Evolutionary conservation across 2,329 filamentous ascomycete genomes (phyloP).

Genomic region (Fusarium armeniacum): DNA sequence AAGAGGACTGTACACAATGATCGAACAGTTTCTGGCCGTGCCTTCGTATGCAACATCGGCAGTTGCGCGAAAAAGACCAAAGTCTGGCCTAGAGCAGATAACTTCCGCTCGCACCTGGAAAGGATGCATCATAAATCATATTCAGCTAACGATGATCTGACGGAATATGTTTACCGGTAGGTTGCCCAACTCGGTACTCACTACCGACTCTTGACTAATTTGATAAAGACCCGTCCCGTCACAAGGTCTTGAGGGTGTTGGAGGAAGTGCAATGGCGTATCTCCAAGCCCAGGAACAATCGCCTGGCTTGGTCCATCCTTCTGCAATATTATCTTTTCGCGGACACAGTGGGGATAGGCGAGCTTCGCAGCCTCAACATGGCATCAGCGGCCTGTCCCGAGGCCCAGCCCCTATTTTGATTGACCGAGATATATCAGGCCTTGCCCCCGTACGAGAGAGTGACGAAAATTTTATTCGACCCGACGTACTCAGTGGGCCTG

Average conservation of each 20-base stretch:
- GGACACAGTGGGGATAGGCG: constrained; percentile 19
- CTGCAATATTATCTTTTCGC: constrained; percentile 17
- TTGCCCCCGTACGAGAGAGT: constrained; percentile 39
- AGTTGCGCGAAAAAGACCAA: constrained; percentile 62
- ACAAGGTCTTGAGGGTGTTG: constrained; percentile 49
- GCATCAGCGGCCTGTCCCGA: constrained; percentile 21
- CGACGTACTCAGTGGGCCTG: constrained; percentile 21
- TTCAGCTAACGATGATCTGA: constrained; percentile 57
- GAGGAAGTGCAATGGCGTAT: constrained; percentile 48
- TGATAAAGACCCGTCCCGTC: constrained; percentile 25
- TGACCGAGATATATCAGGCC: constrained; percentile 30
- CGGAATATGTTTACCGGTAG: constrained; percentile 52
- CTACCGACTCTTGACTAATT: constrained; percentile 10
- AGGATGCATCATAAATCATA: constrained; percentile 71
- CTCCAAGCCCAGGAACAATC: constrained; percentile 36
- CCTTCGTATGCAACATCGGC: constrained; percentile 48
- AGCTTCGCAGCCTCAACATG: constrained; percentile 21
- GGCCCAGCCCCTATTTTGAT: constrained; percentile 23
- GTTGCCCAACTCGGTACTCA: neutral
- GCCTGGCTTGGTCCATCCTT: constrained; percentile 33
- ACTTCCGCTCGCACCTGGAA: constrained; percentile 84
- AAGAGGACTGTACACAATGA: constrained; percentile 77
- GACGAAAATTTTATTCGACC: constrained; percentile 38
- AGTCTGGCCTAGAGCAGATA: constrained; percentile 85
- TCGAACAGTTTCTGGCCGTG: constrained; percentile 49